A percentile compares a stretch with the other conserved stretches of the same genome.
These are phyloP conservation scores for Trifolium subterraneum DNA, from an alignment of 306 rosid species.

Conservation along the genomic window DNA sequence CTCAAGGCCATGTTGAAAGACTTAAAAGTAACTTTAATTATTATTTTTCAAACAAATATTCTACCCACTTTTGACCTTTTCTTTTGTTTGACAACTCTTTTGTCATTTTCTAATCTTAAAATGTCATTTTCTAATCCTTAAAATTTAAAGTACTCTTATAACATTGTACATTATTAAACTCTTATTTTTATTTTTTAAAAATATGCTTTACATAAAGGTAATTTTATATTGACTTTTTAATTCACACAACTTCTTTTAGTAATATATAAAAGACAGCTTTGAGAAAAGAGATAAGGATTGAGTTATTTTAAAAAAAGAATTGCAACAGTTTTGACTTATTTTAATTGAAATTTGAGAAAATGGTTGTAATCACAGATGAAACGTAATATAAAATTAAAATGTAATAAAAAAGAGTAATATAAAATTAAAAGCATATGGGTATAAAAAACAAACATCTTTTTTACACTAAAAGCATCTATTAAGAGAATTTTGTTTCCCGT, in stretches of 20 bases:
- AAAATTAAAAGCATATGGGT: no score
- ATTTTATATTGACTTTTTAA: not conserved
- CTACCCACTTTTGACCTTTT: slow-evolving; percentile 2
- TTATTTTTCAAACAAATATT: not conserved
- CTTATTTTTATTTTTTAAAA: not conserved
- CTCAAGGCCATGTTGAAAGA: not conserved
- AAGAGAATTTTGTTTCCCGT: no score
- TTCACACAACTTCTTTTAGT: not conserved
- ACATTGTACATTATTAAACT: not conserved
- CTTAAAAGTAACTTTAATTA: not conserved
- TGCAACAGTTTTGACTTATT: no score
- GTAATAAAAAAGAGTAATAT: no score
- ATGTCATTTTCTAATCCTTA: not conserved
- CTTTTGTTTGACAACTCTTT: not conserved
- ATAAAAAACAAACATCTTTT: no score
- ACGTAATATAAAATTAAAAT: no score
- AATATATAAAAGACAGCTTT: not conserved
- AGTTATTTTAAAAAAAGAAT: no score
- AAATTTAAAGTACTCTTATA: not conserved
- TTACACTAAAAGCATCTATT: no score
- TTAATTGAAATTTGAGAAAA: no score
- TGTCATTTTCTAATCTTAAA: not conserved
- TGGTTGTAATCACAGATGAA: no score
- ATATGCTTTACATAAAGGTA: not conserved
- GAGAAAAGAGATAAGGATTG: not conserved